Percentiles rank a stretch among this genome's conserved stretches.
phyloP scores from a whole-genome alignment of 2,329 filamentous ascomycete species.

The Alternaria brassicicola region DNA sequence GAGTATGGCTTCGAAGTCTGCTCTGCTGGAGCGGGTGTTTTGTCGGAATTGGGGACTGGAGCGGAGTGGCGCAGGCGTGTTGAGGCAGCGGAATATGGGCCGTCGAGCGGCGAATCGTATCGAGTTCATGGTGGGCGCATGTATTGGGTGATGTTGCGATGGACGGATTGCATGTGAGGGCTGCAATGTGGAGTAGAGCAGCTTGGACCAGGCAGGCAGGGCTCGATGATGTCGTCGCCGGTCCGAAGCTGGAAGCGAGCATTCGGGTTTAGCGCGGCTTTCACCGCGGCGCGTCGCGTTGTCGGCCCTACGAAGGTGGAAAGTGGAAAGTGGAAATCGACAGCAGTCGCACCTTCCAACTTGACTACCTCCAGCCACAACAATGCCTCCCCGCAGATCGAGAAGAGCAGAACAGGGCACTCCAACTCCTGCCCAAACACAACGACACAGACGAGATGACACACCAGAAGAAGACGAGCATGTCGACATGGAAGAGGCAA shows the following conservation, averaged over 20 bases:
- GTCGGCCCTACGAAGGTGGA: conserved; percentile 24
- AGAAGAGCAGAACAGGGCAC: conserved; percentile 16
- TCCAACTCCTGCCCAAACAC: conserved; percentile 27
- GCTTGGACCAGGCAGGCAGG: conserved; percentile 17
- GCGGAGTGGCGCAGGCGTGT: conserved; percentile 20
- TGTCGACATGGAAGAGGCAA: conserved; percentile 21
- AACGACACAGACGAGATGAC: conserved; percentile 23
- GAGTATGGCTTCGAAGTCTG: conserved; percentile 23
- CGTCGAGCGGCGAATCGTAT: conserved; percentile 39
- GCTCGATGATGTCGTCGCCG: conserved; percentile 25
- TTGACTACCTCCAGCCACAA: not conserved
- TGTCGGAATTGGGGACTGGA: conserved; percentile 24
- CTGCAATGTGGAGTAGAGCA: conserved; percentile 12
- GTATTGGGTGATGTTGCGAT: not conserved
- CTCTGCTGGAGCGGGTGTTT: conserved; percentile 21
- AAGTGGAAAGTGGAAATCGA: not conserved
- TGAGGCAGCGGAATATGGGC: conserved; percentile 39
- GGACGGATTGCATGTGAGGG: conserved; percentile 1
- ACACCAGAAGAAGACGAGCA: conserved; percentile 32
- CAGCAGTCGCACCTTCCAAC: not conserved
- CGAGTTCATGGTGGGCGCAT: conserved; percentile 36
- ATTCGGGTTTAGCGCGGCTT: conserved; percentile 5
- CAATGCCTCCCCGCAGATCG: conserved; percentile 13
- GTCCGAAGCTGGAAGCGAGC: conserved; percentile 2
- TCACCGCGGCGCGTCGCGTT: conserved; percentile 23